Conservation (phyloP, 2,329 filamentous ascomycete genomes). For the Claviceps arundinis region DNA sequence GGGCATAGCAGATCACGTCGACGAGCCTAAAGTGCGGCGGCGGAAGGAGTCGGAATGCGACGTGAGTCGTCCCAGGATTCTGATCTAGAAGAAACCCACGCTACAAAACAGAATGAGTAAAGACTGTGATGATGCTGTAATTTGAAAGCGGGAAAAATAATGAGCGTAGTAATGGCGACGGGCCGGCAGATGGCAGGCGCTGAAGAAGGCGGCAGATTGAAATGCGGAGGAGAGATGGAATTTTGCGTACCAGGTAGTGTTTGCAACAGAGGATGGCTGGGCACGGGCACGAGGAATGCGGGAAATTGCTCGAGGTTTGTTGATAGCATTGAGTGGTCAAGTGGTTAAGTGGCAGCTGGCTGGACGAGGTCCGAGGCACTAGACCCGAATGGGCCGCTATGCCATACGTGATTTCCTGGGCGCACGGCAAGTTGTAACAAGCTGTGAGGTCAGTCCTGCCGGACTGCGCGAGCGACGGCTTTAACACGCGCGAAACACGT, state of each 20-base stretch:
- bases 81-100: not conserved
- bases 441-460: too few species aligned
- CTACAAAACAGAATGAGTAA: not conserved
- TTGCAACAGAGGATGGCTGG: constrained; percentile 8
- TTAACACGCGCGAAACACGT: too few species aligned
- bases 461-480: too few species aligned
- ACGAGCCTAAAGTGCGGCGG: not conserved
- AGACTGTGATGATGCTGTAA: not conserved
- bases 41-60: not conserved
- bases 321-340: constrained; percentile 8
- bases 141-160: constrained; percentile 5
- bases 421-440: too few species aligned
- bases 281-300: constrained; percentile 15
- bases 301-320: constrained; percentile 24
- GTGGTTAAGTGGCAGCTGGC: constrained; percentile 6
- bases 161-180: constrained; percentile 8
- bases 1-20: constrained; percentile 4
- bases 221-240: constrained; percentile 5
- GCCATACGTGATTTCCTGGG: not conserved
- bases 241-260: constrained; percentile 1
- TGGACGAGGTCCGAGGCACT: constrained; percentile 10
- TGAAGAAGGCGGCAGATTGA: not conserved
- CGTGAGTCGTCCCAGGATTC: not conserved
- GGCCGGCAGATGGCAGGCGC: not conserved
- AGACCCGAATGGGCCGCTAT: constrained; percentile 7